Percentiles rank a stretch among this genome's conserved stretches.
Evolutionary conservation across 805 yeast species (phyloP).

Genomic region (Pichia membranifaciens): DNA sequence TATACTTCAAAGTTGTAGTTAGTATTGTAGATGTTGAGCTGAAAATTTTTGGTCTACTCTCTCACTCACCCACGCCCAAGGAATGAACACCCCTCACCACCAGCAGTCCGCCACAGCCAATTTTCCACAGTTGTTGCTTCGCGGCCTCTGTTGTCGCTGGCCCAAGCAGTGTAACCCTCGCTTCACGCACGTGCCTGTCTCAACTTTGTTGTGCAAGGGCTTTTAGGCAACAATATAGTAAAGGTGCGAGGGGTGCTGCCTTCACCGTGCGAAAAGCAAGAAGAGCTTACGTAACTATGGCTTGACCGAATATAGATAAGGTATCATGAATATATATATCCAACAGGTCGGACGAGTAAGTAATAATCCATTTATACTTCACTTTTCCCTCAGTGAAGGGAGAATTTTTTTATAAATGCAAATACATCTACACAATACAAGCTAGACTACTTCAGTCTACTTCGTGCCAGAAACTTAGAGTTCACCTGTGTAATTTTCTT

Average conservation of each 20-base stretch:
- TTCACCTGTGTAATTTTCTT: conserved; percentile 47
- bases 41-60: conserved; percentile 9
- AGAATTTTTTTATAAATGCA: neutral
- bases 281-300: too few species aligned
- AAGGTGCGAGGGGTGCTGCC: neutral
- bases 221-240: too few species aligned
- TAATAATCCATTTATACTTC: too few species aligned
- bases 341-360: too few species aligned
- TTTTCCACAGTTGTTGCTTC: too few species aligned
- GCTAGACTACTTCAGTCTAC: conserved; percentile 36
- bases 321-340: too few species aligned
- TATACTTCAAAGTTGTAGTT: neutral
- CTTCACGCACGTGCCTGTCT: neutral
- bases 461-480: conserved; percentile 56
- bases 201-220: too few species aligned
- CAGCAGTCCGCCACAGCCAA: too few species aligned
- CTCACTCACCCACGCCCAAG: neutral
- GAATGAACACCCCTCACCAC: too few species aligned
- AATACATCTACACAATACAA: neutral
- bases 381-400: too few species aligned
- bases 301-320: too few species aligned
- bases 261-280: neutral
- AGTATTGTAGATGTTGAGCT: neutral
- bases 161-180: neutral
- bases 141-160: too few species aligned